Conservation (phyloP, 2,329 filamentous ascomycete species). For the Emericellopsis cladophorae region DNA sequence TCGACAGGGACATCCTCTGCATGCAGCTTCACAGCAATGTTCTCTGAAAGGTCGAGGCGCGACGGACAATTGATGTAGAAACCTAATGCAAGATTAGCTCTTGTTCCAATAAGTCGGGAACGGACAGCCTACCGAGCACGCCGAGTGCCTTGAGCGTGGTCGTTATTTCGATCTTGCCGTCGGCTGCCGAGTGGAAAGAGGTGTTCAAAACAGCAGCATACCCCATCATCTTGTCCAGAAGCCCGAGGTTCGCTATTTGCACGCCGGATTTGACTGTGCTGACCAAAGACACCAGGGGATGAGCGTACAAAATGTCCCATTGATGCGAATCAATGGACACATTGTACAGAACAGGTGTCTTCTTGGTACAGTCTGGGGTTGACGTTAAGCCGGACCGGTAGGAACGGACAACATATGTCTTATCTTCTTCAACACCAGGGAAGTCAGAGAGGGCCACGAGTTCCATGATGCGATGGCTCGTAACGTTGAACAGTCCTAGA, state of each 20-base stretch:
- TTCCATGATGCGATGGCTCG: conserved; percentile 47
- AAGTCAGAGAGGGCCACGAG: conserved; percentile 61
- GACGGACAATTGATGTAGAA: conserved; percentile 65
- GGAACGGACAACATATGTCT: conserved; percentile 59
- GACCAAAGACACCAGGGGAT: conserved; percentile 48
- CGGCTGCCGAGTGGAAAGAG: conserved; percentile 38
- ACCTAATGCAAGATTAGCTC: conserved; percentile 23
- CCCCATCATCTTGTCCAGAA: conserved; percentile 83
- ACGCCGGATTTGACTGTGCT: conserved; percentile 22
- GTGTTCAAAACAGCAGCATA: conserved; percentile 60
- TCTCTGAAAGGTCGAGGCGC: conserved; percentile 42
- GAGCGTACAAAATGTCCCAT: conserved; percentile 74
- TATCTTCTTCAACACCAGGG: conserved; percentile 47
- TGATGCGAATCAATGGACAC: conserved; percentile 55
- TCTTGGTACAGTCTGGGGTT: conserved; percentile 27
- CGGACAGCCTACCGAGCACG: conserved; percentile 40
- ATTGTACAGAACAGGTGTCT: conserved; percentile 35
- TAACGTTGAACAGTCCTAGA: conserved; percentile 76
- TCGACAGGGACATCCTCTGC: conserved; percentile 55
- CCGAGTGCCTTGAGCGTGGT: conserved; percentile 72
- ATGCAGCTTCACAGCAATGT: conserved; percentile 65
- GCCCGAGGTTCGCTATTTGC: conserved; percentile 57
- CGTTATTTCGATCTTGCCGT: conserved; percentile 50
- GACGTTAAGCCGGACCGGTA: conserved; percentile 56
- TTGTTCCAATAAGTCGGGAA: background rate